These are phyloP conservation scores for Plenodomus tracheiphilus DNA, from an alignment of 2,329 filamentous ascomycete genomes.

Conservation along the genomic window DNA sequence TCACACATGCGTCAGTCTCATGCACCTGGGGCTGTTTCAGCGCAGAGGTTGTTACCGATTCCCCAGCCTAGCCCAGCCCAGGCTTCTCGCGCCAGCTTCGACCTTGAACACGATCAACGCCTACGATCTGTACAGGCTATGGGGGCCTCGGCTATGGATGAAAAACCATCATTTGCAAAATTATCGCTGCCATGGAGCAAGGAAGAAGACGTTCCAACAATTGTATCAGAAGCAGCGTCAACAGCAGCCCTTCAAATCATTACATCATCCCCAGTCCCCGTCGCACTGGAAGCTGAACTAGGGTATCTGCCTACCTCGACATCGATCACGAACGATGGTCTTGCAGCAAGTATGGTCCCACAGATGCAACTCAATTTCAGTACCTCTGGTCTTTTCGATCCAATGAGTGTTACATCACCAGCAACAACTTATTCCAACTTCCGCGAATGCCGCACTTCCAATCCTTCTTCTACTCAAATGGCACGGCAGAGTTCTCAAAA, in stretches of 20 bases:
- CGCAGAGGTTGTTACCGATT: conserved; percentile 36
- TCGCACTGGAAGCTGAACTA: not conserved
- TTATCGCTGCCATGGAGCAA: conserved; percentile 24
- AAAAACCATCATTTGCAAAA: conserved; percentile 20
- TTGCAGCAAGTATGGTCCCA: conserved; percentile 6
- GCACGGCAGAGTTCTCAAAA: conserved; percentile 37
- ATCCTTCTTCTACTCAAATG: conserved; percentile 21
- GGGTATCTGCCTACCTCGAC: conserved; percentile 11
- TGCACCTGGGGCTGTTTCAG: conserved; percentile 15
- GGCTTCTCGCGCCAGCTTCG: conserved; percentile 29
- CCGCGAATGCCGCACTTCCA: conserved; percentile 17
- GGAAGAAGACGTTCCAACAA: conserved; percentile 13
- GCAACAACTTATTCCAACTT: conserved; percentile 29
- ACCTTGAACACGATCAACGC: conserved; percentile 37
- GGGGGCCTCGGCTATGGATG: conserved; percentile 8
- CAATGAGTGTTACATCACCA: conserved; percentile 21
- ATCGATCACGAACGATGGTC: conserved; percentile 10
- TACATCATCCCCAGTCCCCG: not conserved
- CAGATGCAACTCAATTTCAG: conserved; percentile 30
- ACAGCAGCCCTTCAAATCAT: conserved; percentile 5
- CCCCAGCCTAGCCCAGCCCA: conserved; percentile 35
- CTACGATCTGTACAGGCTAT: conserved; percentile 32
- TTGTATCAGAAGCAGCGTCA: conserved; percentile 12
- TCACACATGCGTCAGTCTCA: conserved; percentile 18
- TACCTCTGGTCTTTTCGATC: conserved; percentile 25